Percentiles rank a stretch among this genome's conserved stretches.
These are phyloP conservation scores for Xerocomellus amylosporus DNA, from an alignment of 768 basidiomycete genomes.

Conservation along the genomic window DNA sequence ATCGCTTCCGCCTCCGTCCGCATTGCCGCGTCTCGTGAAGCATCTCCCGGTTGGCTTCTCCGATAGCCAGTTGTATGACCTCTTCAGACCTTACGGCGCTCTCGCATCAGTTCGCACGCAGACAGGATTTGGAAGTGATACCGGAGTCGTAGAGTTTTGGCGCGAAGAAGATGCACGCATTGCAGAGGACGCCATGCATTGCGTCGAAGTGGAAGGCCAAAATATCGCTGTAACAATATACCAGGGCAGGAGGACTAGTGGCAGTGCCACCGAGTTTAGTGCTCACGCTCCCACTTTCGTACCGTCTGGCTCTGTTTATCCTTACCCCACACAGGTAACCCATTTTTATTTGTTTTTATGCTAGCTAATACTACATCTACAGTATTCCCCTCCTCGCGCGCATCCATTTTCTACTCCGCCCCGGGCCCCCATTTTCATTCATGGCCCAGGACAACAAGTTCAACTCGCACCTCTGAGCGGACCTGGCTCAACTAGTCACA, in stretches of 20 bases:
- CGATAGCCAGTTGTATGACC: slow-evolving; percentile 76
- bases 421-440: slow-evolving; percentile 55
- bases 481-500: slow-evolving; percentile 79
- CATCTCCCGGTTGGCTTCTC: slow-evolving; percentile 69
- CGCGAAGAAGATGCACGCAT: slow-evolving; percentile 77
- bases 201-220: slow-evolving; percentile 76
- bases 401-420: slow-evolving; percentile 45
- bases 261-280: slow-evolving; percentile 63
- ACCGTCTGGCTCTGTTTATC: slow-evolving; percentile 61
- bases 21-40: slow-evolving; percentile 78
- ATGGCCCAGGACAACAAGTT: slow-evolving; percentile 89
- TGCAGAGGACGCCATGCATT: slow-evolving; percentile 82
- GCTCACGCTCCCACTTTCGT: slow-evolving; percentile 74
- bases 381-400: slow-evolving; percentile 71
- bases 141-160: slow-evolving; percentile 82
- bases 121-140: slow-evolving; percentile 73
- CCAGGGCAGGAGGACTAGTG: slow-evolving; percentile 59
- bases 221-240: slow-evolving; percentile 83
- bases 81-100: slow-evolving; percentile 82
- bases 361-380: slow-evolving; percentile 2
- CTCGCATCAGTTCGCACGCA: slow-evolving; percentile 74
- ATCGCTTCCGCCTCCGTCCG: slow-evolving; percentile 70
- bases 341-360: slow-evolving; percentile 1
- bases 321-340: slow-evolving; percentile 60
- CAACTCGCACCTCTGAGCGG: slow-evolving; percentile 73